These are phyloP conservation scores for Hericium rajendrae DNA, from an alignment of 768 basidiomycete species.

Conservation along the genomic window DNA sequence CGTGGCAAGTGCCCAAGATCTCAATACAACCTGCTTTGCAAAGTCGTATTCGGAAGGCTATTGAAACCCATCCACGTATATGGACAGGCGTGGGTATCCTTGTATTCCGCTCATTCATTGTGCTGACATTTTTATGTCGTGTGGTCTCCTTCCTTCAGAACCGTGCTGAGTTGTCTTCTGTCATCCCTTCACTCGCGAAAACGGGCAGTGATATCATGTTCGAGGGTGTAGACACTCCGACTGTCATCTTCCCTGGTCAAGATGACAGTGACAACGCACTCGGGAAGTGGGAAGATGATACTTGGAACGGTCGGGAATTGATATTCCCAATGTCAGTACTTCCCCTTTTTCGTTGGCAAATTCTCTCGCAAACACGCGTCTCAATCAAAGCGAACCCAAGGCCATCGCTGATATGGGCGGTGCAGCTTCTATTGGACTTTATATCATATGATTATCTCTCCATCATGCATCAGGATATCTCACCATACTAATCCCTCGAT, in stretches of 20 bases:
- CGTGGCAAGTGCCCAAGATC: too few relatives aligned
- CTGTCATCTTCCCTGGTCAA: background rate
- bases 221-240: background rate
- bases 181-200: background rate
- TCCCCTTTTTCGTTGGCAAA: background rate
- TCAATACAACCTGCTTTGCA: background rate
- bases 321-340: constrained; percentile 8
- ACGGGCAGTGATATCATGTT: background rate
- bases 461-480: background rate
- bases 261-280: background rate
- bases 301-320: constrained; percentile 8
- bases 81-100: background rate
- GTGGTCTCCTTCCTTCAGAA: background rate
- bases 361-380: too few relatives aligned
- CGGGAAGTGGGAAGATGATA: constrained; percentile 7
- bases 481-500: background rate
- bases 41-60: background rate
- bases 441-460: background rate
- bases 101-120: background rate
- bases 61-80: background rate
- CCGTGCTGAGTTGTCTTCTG: background rate
- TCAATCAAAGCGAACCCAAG: too few relatives aligned
- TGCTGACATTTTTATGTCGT: background rate
- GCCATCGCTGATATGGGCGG: too few relatives aligned
- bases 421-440: too few relatives aligned